Base-by-base conservation (phyloP, 1,139 yeast species). In the Taphrina flavorubra region DNA sequence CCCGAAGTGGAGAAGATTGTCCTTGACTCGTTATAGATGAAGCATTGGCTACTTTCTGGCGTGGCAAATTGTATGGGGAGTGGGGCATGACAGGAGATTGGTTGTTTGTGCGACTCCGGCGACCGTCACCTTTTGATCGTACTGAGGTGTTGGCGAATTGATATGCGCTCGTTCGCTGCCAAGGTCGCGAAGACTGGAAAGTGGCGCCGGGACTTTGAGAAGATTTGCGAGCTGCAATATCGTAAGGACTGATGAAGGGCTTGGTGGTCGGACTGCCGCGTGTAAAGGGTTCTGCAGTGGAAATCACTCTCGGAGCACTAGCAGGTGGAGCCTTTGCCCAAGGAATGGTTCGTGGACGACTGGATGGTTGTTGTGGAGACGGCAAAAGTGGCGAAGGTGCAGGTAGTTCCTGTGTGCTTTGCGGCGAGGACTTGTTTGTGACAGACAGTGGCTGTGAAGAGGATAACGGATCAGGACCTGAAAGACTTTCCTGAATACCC, bases 151-250 rank as follows among this genome's bases (percentile, higher is more conserved):
- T 7, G 7, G 31, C n/a, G 1, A 25, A 20, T 6, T 18, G 57
- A 34, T 37, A 25, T 53, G 57, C 11, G 25, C 57, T 36, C 14
- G 57, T 4, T 18, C 13, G 46, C 47, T 40, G 47, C 47, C 60
- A 56, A 20, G 60, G 60, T 40, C 60, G 14, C 10, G 60, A 34
- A 14, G 42, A 34, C 4, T 16, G 39, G 11, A 10, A 8, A 34
- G 42, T 16, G 34, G 58, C 14, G 18, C 18, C 11, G 16, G 25
- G 58, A 34, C 42, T 36, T 11, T 36, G 57, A 40, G 40, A 53
- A 13, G 42, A 36, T 47, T 39, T 37, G 47, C 58, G 58, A 36
- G 58, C 58, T 36, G 58, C 58, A 20, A 53, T 53, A 14, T 31
- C 42, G 16, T 53, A 53, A 14, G 58, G 58, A 34, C 36, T 49